Percentiles rank a stretch among this genome's conserved stretches.
Evolutionary conservation across 2,329 filamentous ascomycete genomes (phyloP).

Genomic region (Ilyonectria robusta): DNA sequence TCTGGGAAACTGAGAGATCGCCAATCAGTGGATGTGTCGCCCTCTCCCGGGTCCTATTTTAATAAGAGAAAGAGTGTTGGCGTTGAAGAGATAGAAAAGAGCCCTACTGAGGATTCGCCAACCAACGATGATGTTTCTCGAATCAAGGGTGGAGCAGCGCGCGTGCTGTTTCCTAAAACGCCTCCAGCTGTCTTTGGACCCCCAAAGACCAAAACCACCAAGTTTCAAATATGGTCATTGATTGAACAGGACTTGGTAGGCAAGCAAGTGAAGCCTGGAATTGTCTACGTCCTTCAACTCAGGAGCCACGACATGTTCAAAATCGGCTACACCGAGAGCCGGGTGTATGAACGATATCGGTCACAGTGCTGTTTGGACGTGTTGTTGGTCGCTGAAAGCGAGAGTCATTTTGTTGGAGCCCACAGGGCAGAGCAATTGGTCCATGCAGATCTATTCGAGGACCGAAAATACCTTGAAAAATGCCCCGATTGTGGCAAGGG

Average conservation of each 20-base stretch:
- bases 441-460: constrained; percentile 1
- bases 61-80: neutral
- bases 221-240: neutral
- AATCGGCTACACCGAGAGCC: neutral
- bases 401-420: constrained; percentile 1
- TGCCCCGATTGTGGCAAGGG: neutral
- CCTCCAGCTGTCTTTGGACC: neutral
- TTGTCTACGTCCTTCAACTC: constrained; percentile 1
- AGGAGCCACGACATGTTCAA: neutral
- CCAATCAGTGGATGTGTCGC: no score
- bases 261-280: neutral
- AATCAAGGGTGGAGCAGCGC: neutral
- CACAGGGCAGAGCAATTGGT: neutral
- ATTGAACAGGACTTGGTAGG: neutral
- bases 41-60: neutral
- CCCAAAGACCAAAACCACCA: neutral
- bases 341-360: neutral
- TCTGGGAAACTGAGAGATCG: neutral
- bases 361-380: neutral
- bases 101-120: neutral
- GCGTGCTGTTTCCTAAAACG: neutral
- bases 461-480: neutral
- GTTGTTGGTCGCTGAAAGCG: constrained; percentile 1
- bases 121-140: no score
- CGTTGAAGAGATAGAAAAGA: neutral